These are phyloP conservation scores for Populus deltoides DNA, from an alignment of 345 rosid genomes.

Conservation along the genomic window DNA sequence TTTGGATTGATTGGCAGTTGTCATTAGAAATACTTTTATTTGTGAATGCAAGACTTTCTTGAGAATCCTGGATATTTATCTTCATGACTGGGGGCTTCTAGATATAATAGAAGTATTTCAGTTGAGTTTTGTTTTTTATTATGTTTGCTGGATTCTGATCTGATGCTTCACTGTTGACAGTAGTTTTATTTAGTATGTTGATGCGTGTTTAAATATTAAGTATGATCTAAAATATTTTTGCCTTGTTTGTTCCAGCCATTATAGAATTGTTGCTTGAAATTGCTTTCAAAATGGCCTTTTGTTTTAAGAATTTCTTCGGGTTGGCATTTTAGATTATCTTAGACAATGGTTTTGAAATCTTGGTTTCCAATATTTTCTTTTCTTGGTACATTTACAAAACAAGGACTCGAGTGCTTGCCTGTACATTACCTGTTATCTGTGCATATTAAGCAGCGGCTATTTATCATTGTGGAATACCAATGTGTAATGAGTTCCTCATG, in stretches of 20 bases:
- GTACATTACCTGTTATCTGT: neutral
- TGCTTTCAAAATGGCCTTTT: neutral
- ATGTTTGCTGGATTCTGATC: neutral
- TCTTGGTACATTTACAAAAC: neutral
- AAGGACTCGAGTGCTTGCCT: neutral
- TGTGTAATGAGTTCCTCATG: too few relatives aligned
- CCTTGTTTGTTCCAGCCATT: neutral
- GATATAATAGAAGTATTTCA: neutral
- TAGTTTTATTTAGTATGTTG: neutral
- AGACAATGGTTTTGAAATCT: neutral
- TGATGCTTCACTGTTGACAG: neutral
- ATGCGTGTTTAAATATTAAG: neutral
- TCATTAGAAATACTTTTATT: neutral
- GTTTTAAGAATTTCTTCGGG: neutral
- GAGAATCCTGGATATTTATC: neutral
- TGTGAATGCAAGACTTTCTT: slow-evolving; percentile 2
- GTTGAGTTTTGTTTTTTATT: neutral
- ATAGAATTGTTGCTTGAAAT: neutral
- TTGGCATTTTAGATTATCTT: too few relatives aligned
- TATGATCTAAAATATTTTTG: neutral
- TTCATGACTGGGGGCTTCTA: neutral
- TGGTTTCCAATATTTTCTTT: neutral
- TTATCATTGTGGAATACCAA: neutral
- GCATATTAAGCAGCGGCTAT: neutral
- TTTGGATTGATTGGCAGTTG: neutral